These are phyloP conservation scores for Clarireedia homoeocarpa DNA, from an alignment of 2,329 filamentous ascomycete species.

Conservation along the genomic window DNA sequence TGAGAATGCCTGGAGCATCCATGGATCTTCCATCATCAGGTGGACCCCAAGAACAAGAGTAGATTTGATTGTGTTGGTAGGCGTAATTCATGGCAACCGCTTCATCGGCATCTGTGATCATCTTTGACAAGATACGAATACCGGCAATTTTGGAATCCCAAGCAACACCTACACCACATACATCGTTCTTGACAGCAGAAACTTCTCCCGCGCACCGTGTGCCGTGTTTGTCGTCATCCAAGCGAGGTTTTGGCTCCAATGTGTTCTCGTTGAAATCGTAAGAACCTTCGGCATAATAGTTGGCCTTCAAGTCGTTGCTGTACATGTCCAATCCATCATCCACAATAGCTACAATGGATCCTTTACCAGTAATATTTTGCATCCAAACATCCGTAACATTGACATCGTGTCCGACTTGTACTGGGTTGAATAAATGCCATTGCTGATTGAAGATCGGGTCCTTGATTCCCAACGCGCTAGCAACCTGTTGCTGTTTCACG, in stretches of 20 bases:
- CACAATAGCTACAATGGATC: conserved; percentile 85
- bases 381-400: conserved; percentile 95
- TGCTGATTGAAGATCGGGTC: conserved; percentile 92
- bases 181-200: conserved; percentile 81
- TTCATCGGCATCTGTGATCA: conserved; percentile 89
- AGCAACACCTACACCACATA: conserved; percentile 92
- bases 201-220: conserved; percentile 94
- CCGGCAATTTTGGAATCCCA: conserved; percentile 88
- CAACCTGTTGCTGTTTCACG: conserved; percentile 51
- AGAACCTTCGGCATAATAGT: conserved; percentile 88
- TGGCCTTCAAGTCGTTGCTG: conserved; percentile 83
- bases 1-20: conserved; percentile 86
- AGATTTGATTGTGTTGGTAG: conserved; percentile 87
- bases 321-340: conserved; percentile 96
- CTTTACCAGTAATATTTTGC: conserved; percentile 82
- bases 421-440: conserved; percentile 87
- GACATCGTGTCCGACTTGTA: conserved; percentile 79
- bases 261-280: conserved; percentile 92
- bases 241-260: conserved; percentile 69
- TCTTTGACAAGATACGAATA: conserved; percentile 83
- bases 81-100: conserved; percentile 88
- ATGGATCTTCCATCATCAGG: conserved; percentile 89
- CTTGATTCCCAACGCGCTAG: conserved; percentile 60
- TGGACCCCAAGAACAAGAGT: conserved; percentile 97
- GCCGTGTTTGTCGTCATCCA: conserved; percentile 82